Evolutionary conservation across 306 rosid species (phyloP).

Genomic region (Crotalaria pallida): DNA sequence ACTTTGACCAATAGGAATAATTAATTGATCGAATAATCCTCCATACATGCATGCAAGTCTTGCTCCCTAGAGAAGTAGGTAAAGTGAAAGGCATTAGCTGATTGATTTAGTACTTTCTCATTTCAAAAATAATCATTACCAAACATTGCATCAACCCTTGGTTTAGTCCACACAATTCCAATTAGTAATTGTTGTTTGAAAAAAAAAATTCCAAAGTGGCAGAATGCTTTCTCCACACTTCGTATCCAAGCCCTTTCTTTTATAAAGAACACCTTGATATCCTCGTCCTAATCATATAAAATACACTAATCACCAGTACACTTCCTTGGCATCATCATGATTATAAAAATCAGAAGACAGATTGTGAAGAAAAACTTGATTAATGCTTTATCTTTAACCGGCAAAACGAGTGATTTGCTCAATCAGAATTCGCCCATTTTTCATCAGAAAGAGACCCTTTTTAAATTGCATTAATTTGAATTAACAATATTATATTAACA

Average conservation of each 20-base stretch:
- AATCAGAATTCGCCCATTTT: too few species aligned
- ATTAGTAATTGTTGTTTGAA: background rate
- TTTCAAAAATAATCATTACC: slow-evolving; percentile 23
- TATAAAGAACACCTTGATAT: background rate
- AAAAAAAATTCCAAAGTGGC: background rate
- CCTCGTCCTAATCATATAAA: background rate
- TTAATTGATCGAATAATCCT: background rate
- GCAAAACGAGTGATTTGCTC: background rate
- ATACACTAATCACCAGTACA: background rate
- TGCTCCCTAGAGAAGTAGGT: too few species aligned
- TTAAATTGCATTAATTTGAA: too few species aligned
- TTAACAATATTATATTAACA: too few species aligned
- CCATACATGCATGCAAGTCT: too few species aligned
- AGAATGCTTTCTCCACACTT: background rate
- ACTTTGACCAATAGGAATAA: slow-evolving; percentile 14
- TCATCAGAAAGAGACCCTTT: too few species aligned
- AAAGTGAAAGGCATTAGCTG: slow-evolving; percentile 13
- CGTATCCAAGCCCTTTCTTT: background rate
- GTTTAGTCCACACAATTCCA: background rate
- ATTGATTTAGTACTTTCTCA: background rate
- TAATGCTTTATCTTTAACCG: background rate
- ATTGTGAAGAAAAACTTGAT: background rate
- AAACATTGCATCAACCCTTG: slow-evolving; percentile 5
- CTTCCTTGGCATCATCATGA: background rate
- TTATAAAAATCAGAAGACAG: background rate